These are phyloP conservation scores for Pseudogymnoascus sp. DNA, from an alignment of 2,329 filamentous ascomycete species.

Conservation along the genomic window DNA sequence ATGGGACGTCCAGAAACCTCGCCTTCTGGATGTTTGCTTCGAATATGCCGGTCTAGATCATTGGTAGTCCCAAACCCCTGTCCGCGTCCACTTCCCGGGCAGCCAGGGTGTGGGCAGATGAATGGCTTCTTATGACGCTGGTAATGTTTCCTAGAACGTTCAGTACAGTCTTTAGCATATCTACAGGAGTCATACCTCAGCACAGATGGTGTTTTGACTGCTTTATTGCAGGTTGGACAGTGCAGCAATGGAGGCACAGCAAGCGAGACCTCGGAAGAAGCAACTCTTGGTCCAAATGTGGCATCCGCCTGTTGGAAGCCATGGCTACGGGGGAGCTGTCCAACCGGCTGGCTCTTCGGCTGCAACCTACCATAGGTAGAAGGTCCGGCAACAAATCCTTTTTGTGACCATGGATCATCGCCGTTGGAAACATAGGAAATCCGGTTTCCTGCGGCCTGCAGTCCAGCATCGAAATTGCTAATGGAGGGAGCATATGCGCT, in stretches of 20 bases:
- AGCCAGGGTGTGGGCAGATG: slow-evolving; percentile 50
- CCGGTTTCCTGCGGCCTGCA: slow-evolving; percentile 24
- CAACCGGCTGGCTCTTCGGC: not conserved
- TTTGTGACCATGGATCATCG: not conserved
- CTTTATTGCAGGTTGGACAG: slow-evolving; percentile 34
- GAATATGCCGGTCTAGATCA: slow-evolving; percentile 71
- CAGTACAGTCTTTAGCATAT: slow-evolving; percentile 17
- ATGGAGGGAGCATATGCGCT: slow-evolving; percentile 26
- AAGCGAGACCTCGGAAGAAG: slow-evolving; percentile 12
- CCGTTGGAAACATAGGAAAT: slow-evolving; percentile 14
- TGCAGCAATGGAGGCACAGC: slow-evolving; percentile 17
- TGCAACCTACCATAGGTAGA: not conserved
- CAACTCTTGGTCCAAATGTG: slow-evolving; percentile 10
- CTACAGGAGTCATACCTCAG: slow-evolving; percentile 37
- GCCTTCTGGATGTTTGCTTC: slow-evolving; percentile 55
- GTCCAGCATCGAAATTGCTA: slow-evolving; percentile 23
- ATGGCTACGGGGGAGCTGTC: slow-evolving; percentile 14
- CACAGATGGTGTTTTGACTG: slow-evolving; percentile 45
- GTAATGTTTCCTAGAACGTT: slow-evolving; percentile 57
- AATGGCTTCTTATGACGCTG: slow-evolving; percentile 61
- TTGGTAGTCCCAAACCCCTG: slow-evolving; percentile 71
- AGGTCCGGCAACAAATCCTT: not conserved
- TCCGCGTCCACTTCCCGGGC: slow-evolving; percentile 36
- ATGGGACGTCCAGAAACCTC: slow-evolving; percentile 34
- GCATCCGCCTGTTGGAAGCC: slow-evolving; percentile 18